Conservation (phyloP, 164 flowering plant genomes). For the Aristolochia contorta region DNA sequence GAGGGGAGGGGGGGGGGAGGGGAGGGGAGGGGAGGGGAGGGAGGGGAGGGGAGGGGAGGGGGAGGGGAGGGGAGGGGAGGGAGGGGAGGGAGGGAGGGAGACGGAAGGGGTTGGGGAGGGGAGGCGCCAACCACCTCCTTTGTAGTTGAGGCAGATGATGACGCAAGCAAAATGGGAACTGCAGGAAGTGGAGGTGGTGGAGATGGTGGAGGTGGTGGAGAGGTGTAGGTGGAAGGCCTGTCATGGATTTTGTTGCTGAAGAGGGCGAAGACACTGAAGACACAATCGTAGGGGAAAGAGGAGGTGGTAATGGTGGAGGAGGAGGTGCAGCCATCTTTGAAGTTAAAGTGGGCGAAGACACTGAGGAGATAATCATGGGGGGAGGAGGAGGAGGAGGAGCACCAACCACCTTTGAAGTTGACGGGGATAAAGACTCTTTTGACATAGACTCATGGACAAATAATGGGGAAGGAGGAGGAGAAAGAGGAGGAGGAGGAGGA, state of each 20-base stretch:
- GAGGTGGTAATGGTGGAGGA: slow-evolving; percentile 16
- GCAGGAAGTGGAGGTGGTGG: slow-evolving; percentile 25
- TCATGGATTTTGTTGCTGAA: slow-evolving; percentile 3
- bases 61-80: no score
- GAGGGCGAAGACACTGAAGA: slow-evolving; percentile 6
- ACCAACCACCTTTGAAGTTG: slow-evolving; percentile 1
- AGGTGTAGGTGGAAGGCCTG: slow-evolving; percentile 20
- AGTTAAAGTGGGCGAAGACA: slow-evolving; percentile 7
- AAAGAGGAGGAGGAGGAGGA: no score
- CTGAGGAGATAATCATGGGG: slow-evolving; percentile 6
- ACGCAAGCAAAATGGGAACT: background rate
- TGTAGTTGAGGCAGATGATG: background rate
- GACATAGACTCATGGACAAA: slow-evolving; percentile 9
- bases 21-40: no score
- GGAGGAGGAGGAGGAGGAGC: slow-evolving; percentile 10
- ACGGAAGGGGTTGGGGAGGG: no score
- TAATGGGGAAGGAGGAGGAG: slow-evolving; percentile 13
- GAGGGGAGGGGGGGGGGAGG: slow-evolving; percentile 11
- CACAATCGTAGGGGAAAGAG: slow-evolving; percentile 9
- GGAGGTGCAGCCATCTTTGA: slow-evolving; percentile 1
- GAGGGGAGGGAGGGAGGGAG: slow-evolving; percentile 8
- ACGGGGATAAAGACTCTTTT: slow-evolving; percentile 5
- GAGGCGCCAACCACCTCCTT: background rate
- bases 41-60: no score
- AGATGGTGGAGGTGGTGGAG: no score